Base-by-base conservation (phyloP, 495 filamentous ascomycete genomes). In the Penicillium subrubescens region DNA sequence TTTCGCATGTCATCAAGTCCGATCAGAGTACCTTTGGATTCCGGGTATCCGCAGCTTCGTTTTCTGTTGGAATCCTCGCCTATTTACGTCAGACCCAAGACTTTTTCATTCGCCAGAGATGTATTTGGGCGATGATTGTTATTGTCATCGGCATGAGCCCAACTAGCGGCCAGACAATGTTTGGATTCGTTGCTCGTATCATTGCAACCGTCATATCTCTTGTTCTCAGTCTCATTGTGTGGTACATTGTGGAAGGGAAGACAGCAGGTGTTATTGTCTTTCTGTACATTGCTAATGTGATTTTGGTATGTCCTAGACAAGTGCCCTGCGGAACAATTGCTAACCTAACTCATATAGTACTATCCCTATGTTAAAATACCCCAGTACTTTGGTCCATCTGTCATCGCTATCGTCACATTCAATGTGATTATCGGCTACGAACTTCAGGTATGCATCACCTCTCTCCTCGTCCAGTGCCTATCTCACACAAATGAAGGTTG, bases 91-190 rank as follows among this genome's bases (percentile, higher is more conserved):
- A 85, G 23, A 91, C 89, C 0, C 84, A 91, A 63, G 65, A 68
- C 0, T 93, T 91, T 71, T 93, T 92, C 65, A 76, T 85, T 15
- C 78, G 86, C 52, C 88, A 93, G 67, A 80, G 91, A 66, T 78
- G 91, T 8, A 86, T 93, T 8, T 93, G 90, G 90, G 87, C 89
- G 0, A 86, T 92, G 86, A 90, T 93, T 65, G 86, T 90, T 50
- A 86, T 90, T n/a, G 81, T 86, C 19, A 87, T 90, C 64, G 88
- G 86, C 5, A 88, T 83, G 78, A 81, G 75, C 7, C 76, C 78
- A 5, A 86, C 84, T 15, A 84, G 88, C 57, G 88, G 89, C 19
- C 85, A 88, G 65, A 87, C 85, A 19, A 77, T 90, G 60, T 89
- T 90, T 60, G 87, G 86, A 6, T 92, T 93, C 68, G 61, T 90